These are phyloP conservation scores for Ceratorhiza oryzae-sativae DNA, from an alignment of 1,284 basidiomycete species.

Conservation along the genomic window DNA sequence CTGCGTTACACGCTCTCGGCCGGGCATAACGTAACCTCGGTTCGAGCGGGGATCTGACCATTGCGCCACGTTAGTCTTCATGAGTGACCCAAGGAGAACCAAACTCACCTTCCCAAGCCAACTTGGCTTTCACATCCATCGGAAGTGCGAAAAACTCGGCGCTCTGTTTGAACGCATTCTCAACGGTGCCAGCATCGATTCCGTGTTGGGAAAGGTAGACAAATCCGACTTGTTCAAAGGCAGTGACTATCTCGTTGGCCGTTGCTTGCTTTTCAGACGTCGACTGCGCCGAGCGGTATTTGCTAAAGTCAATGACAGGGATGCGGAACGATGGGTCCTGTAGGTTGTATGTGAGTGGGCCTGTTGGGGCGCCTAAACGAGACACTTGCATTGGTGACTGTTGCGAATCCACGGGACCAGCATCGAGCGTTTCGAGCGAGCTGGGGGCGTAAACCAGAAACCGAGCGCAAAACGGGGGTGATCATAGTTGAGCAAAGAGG, in stretches of 20 bases:
- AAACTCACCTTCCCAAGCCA: conserved; percentile 65
- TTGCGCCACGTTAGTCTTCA: background rate
- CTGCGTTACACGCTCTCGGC: conserved; percentile 82
- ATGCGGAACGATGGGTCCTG: conserved; percentile 54
- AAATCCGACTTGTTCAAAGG: conserved; percentile 71
- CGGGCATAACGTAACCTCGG: conserved; percentile 79
- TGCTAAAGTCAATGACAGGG: conserved; percentile 79
- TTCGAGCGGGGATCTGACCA: conserved; percentile 73
- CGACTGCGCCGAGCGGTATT: conserved; percentile 62
- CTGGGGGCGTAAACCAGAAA: conserved; percentile 1
- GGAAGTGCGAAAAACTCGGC: conserved; percentile 76
- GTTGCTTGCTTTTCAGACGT: conserved; percentile 60
- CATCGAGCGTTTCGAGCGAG: background rate
- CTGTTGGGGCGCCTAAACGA: background rate
- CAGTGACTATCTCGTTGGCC: conserved; percentile 73
- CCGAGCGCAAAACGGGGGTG: conserved; percentile 22
- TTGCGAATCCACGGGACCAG: conserved; percentile 15
- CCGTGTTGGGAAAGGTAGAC: conserved; percentile 76
- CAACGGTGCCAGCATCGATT: conserved; percentile 60
- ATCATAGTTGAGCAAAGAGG: conserved; percentile 6
- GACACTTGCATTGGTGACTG: conserved; percentile 13
- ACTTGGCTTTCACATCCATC: conserved; percentile 65
- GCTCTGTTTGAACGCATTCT: conserved; percentile 70
- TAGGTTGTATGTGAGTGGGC: background rate
- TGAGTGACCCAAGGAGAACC: background rate